A percentile compares a stretch with the other conserved stretches of the same genome.
Conservation (phyloP, 1,284 basidiomycete genomes). For the Trichosporon sp. region DNA sequence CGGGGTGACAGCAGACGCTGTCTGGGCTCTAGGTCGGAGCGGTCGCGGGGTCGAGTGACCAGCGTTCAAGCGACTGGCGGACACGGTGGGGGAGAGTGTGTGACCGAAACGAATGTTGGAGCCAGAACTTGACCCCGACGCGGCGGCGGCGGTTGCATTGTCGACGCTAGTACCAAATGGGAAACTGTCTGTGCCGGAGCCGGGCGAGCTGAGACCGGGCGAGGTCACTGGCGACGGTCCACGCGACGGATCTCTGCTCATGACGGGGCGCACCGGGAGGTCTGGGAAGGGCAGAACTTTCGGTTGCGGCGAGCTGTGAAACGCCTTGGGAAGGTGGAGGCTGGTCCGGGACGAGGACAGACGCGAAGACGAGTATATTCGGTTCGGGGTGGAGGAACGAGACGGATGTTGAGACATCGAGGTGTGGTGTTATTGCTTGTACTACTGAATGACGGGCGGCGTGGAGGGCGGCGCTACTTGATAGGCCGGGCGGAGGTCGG, state of each 20-base stretch:
- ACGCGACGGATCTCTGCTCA: slow-evolving; percentile 27
- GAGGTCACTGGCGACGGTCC: slow-evolving; percentile 25
- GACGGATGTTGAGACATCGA: slow-evolving; percentile 26
- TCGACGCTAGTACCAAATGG: slow-evolving; percentile 4
- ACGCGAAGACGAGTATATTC: slow-evolving; percentile 28
- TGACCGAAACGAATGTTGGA: slow-evolving; percentile 13
- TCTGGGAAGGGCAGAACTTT: slow-evolving; percentile 36
- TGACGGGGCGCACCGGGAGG: slow-evolving; percentile 25
- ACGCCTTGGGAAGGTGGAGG: slow-evolving; percentile 22
- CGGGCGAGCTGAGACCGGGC: slow-evolving; percentile 12
- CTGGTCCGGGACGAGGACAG: slow-evolving; percentile 26
- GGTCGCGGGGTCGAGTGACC: slow-evolving; percentile 5
- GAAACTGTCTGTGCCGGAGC: slow-evolving; percentile 5
- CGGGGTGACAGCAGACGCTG: background rate
- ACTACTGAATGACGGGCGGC: background rate
- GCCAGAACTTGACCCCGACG: background rate
- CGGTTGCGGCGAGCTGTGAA: slow-evolving; percentile 24
- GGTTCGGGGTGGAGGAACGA: slow-evolving; percentile 31
- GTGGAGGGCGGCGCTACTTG: background rate
- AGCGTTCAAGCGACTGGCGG: background rate
- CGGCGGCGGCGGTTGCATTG: slow-evolving; percentile 1
- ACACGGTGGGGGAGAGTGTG: slow-evolving; percentile 9
- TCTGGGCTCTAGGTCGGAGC: slow-evolving; percentile 10
- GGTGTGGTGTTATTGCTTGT: background rate
- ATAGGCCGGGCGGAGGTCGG: slow-evolving; percentile 2